A percentile compares a stretch with the other conserved stretches of the same genome.
Conservation (phyloP, 495 filamentous ascomycete genomes). For the Bryoglossum gracile region DNA sequence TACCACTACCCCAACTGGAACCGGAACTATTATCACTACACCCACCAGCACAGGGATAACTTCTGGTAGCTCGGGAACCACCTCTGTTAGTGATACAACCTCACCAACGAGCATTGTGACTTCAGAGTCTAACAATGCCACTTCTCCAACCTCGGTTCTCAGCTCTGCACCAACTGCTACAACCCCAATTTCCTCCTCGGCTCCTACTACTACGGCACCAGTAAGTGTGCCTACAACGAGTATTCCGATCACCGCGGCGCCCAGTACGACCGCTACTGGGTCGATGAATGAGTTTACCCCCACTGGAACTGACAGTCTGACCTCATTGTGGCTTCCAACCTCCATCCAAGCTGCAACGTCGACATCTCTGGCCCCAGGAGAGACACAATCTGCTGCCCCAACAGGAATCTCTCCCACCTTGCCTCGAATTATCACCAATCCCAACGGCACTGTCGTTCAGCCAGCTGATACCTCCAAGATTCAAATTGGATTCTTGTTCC, state of each 20-base stretch:
- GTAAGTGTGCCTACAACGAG: not conserved
- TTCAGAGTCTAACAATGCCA: conserved; percentile 2
- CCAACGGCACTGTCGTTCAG: conserved; percentile 30
- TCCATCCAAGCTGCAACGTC: not conserved
- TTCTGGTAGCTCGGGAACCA: not conserved
- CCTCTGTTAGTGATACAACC: not conserved
- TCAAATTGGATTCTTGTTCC: conserved; percentile 76
- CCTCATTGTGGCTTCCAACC: not conserved
- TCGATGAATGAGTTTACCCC: not conserved
- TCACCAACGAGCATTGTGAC: conserved; percentile 1
- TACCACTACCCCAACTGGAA: not conserved
- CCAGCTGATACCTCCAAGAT: conserved; percentile 60
- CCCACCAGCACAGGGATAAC: not conserved
- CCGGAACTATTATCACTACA: not conserved
- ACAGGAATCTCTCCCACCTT: conserved; percentile 45
- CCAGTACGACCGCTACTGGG: not conserved
- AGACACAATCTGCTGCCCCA: conserved; percentile 1
- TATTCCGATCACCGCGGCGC: not conserved
- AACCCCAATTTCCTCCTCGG: not conserved
- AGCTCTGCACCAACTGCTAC: not conserved
- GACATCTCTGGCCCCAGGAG: conserved; percentile 8
- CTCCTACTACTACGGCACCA: not conserved
- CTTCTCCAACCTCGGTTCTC: not conserved
- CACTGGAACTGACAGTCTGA: not conserved
- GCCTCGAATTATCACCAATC: conserved; percentile 64